Percentiles rank a stretch among this genome's conserved stretches.
Evolutionary conservation across 352 stramenopile genomes (phyloP).

Genomic region (Phytopythium cucurbitacearum): DNA sequence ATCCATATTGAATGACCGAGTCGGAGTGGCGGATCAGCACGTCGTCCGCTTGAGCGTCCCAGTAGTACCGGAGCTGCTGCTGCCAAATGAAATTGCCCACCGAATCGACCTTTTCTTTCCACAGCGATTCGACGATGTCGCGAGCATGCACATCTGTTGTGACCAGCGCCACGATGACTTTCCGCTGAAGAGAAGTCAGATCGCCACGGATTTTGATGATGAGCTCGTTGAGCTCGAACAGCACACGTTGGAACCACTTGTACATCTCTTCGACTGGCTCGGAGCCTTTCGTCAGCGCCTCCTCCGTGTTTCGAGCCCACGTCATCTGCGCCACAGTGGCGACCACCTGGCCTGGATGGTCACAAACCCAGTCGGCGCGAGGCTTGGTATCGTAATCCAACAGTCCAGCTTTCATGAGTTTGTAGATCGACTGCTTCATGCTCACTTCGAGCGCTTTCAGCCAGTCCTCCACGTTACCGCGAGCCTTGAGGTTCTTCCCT

Average conservation of each 20-base stretch:
- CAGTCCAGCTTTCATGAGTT: constrained; percentile 89
- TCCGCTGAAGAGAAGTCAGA: constrained; percentile 84
- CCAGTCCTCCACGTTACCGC: constrained; percentile 87
- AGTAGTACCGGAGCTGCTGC: constrained; percentile 94
- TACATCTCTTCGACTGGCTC: constrained; percentile 51
- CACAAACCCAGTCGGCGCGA: constrained; percentile 82
- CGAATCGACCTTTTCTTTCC: constrained; percentile 55
- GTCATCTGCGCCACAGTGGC: constrained; percentile 93
- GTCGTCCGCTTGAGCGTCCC: constrained; percentile 86
- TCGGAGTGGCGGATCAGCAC: constrained; percentile 88
- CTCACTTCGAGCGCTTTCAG: constrained; percentile 83
- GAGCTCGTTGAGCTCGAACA: constrained; percentile 87
- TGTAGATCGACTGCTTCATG: constrained; percentile 92
- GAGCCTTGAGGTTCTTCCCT: constrained; percentile 91
- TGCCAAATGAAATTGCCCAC: constrained; percentile 93
- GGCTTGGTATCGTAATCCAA: constrained; percentile 88
- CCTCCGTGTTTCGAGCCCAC: constrained; percentile 88
- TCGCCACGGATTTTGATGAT: constrained; percentile 91
- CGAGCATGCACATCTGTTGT: constrained; percentile 91
- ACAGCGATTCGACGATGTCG: constrained; percentile 84
- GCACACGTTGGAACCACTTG: constrained; percentile 64
- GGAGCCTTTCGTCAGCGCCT: constrained; percentile 40
- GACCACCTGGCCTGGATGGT: constrained; percentile 91
- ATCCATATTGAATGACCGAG: constrained; percentile 89
- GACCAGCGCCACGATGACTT: constrained; percentile 92